phyloP scores from a whole-genome alignment of 2,329 filamentous ascomycete genomes.

The Lomentospora prolificans region DNA sequence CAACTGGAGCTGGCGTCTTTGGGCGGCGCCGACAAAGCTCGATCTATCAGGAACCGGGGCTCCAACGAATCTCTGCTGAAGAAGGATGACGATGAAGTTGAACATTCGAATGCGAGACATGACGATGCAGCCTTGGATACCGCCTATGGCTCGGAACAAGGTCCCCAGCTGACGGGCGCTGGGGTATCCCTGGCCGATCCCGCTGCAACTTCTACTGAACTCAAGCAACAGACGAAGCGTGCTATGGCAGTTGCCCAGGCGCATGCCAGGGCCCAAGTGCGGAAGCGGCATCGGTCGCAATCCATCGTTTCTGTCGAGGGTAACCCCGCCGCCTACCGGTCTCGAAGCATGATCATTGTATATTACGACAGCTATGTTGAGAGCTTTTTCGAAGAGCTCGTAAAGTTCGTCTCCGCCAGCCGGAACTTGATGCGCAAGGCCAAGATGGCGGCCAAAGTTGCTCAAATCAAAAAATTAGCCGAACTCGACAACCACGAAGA shows the following conservation, averaged over 20 bases:
- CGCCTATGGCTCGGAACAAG: slow-evolving; percentile 6
- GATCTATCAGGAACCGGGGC: slow-evolving; percentile 39
- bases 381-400: slow-evolving; percentile 69
- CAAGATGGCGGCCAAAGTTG: slow-evolving; percentile 71
- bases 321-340: slow-evolving; percentile 49
- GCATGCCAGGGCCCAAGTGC: slow-evolving; percentile 35
- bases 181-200: background rate
- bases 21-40: slow-evolving; percentile 17
- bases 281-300: slow-evolving; percentile 39
- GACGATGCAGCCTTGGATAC: slow-evolving; percentile 6
- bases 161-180: slow-evolving; percentile 9
- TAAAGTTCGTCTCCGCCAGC: slow-evolving; percentile 69
- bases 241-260: slow-evolving; percentile 35
- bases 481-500: slow-evolving; percentile 48
- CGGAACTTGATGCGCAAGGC: slow-evolving; percentile 80
- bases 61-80: slow-evolving; percentile 45
- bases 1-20: slow-evolving; percentile 49
- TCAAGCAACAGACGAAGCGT: slow-evolving; percentile 32
- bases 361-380: slow-evolving; percentile 88
- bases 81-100: slow-evolving; percentile 29
- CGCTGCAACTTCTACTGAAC: slow-evolving; percentile 18
- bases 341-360: slow-evolving; percentile 71
- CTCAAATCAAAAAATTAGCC: slow-evolving; percentile 50
- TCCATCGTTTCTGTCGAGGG: slow-evolving; percentile 42
- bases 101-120: slow-evolving; percentile 8